These are phyloP conservation scores for Cladosporium sp. DNA, from an alignment of 2,329 filamentous ascomycete genomes.

Conservation along the genomic window DNA sequence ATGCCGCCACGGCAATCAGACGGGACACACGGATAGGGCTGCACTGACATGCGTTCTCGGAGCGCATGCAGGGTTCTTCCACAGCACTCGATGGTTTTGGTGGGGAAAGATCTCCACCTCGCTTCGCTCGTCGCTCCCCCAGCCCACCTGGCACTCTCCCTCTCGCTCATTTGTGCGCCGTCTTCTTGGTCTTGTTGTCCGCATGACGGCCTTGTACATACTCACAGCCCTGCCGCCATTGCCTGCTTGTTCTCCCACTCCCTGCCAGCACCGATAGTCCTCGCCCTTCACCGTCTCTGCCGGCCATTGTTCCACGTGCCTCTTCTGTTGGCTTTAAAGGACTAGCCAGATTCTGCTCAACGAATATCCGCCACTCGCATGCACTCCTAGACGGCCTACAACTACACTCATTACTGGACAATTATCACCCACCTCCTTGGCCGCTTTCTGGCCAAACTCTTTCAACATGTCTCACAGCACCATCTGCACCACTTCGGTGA, in stretches of 20 bases:
- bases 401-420: too few species aligned
- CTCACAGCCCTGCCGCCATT: neutral
- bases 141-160: neutral
- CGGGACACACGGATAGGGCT: neutral
- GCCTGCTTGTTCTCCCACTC: neutral
- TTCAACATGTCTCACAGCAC: constrained; percentile 7
- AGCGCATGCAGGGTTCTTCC: neutral
- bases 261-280: neutral
- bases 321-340: neutral
- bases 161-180: neutral
- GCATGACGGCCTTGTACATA: neutral
- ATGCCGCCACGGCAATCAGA: neutral
- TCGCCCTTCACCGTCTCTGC: neutral
- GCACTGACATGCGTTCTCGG: neutral
- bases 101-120: neutral
- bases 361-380: neutral
- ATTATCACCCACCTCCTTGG: neutral
- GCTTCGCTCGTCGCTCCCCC: neutral
- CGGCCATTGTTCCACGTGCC: neutral
- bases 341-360: neutral
- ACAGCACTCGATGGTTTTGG: neutral
- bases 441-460: neutral
- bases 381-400: neutral
- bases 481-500: constrained; percentile 6
- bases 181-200: neutral